Evolutionary conservation across 805 yeast genomes (phyloP).

Genomic region (Candida boleticola): DNA sequence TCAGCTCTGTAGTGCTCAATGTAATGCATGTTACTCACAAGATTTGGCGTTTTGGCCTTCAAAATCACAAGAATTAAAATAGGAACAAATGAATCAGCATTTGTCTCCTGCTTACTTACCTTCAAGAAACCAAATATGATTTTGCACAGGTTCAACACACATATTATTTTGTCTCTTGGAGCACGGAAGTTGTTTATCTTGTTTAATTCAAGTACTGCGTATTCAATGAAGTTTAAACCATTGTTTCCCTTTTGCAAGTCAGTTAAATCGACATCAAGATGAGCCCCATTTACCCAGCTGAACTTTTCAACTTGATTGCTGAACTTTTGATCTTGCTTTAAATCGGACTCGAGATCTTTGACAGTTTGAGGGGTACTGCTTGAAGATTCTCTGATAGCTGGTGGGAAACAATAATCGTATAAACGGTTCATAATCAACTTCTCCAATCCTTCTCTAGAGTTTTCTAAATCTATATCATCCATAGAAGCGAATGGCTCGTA

Average conservation of each 20-base stretch:
- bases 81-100: constrained; percentile 95
- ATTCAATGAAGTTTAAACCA: constrained; percentile 45
- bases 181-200: constrained; percentile 84
- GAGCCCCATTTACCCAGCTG: constrained; percentile 69
- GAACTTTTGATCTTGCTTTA: constrained; percentile 56
- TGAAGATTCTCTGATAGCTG: constrained; percentile 47
- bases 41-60: constrained; percentile 58
- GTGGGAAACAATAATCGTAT: constrained; percentile 77
- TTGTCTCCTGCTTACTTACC: constrained; percentile 64
- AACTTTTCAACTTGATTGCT: constrained; percentile 55
- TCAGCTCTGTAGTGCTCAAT: constrained; percentile 81
- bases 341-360: constrained; percentile 43
- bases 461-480: constrained; percentile 54
- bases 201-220: constrained; percentile 69
- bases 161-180: constrained; percentile 91
- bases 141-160: constrained; percentile 87
- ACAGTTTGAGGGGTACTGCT: background rate
- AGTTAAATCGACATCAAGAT: constrained; percentile 66
- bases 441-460: constrained; percentile 88
- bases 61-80: constrained; percentile 75
- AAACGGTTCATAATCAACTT: constrained; percentile 87
- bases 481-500: constrained; percentile 75
- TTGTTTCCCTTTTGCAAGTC: constrained; percentile 25
- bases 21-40: constrained; percentile 79
- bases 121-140: constrained; percentile 86